Base-by-base conservation (phyloP, 2,329 filamentous ascomycete genomes). In the Tetracladium maxilliforme region DNA sequence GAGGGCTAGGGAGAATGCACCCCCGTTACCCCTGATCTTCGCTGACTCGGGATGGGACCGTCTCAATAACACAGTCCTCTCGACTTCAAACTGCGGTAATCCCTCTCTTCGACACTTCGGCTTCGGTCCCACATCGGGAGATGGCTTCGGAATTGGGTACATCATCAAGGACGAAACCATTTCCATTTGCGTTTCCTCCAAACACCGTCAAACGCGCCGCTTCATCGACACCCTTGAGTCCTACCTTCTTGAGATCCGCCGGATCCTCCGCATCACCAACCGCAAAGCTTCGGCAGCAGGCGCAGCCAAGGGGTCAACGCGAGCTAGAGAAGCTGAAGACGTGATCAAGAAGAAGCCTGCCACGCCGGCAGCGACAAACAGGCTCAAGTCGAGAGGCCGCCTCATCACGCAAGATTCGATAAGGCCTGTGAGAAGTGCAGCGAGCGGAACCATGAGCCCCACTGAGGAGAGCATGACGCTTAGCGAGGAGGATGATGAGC, bases 11-110 rank as follows among this genome's bases (percentile, higher is more conserved):
- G n/a, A n/a, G n/a, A n/a, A n/a, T n/a, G n/a, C n/a, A n/a, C 34
- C 43, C 15, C 45, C 40, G 29, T 64, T 87, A 40, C 90, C 90
- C 0, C 58, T 74, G 6, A 64, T 98, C 29, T 98, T 95, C 48
- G 73, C 76, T 23, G 90, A 98, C 43, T 40, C 66, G 2, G 90
- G 87, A 23, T 98, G 86, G 84, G 87, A 95, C 50, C 86, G 80
- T 46, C 69, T 94, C 36, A 95, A 95, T 58, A 92, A 70, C 34
- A 95, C 87, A 7, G 82, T 95, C 35, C 60, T 98, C 19, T 92
- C 82, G 6, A 95, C 90, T 0, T 94, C 86, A n/a, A 98, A 98
- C 59, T 98, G 90, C 51, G 90, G 90, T 30, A 98, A 95, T 51
- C 90, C 90, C 0, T 83, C 78, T 0, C 70, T 98, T 11, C 74